Conservation (phyloP, 768 basidiomycete genomes). For the Chalciporus piperatus region DNA sequence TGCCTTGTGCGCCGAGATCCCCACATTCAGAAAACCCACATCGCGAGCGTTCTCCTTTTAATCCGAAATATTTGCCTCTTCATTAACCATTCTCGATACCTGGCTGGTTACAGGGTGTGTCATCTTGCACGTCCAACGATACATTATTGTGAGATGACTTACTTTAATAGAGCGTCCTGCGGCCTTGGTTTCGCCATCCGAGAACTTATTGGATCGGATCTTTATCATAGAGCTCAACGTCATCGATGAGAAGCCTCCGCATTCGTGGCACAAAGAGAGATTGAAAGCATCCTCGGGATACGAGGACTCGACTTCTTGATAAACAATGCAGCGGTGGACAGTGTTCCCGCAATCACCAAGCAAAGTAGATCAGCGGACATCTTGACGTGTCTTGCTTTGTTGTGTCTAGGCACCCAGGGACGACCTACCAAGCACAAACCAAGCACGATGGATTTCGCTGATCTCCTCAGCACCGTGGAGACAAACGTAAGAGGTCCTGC, state of each 20-base stretch:
- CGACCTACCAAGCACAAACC: slow-evolving; percentile 27
- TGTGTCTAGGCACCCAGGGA: slow-evolving; percentile 15
- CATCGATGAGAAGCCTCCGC: slow-evolving; percentile 26
- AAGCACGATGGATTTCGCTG: slow-evolving; percentile 20
- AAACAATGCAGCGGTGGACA: slow-evolving; percentile 36
- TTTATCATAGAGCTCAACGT: slow-evolving; percentile 33
- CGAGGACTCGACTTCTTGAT: slow-evolving; percentile 34
- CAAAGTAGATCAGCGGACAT: neutral
- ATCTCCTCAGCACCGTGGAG: slow-evolving; percentile 21
- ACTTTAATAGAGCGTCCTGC: slow-evolving; percentile 23
- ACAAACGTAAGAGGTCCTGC: slow-evolving; percentile 35
- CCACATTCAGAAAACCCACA: too few relatives aligned
- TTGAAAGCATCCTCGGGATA: slow-evolving; percentile 5
- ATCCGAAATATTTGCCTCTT: too few relatives aligned
- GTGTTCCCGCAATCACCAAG: slow-evolving; percentile 6
- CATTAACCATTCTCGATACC: neutral
- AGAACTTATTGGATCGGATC: too few relatives aligned
- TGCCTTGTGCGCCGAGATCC: too few relatives aligned
- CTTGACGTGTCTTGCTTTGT: neutral
- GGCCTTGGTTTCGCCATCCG: slow-evolving; percentile 32
- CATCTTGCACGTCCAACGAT: neutral
- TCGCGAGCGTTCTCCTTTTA: neutral
- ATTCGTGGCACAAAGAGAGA: slow-evolving; percentile 14
- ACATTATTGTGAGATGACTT: neutral
- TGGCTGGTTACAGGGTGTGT: slow-evolving; percentile 8